Percentiles rank a stretch among this genome's conserved stretches.
These are phyloP conservation scores for Cladophialophora bantiana DNA, from an alignment of 2,329 filamentous ascomycete species.

Conservation along the genomic window DNA sequence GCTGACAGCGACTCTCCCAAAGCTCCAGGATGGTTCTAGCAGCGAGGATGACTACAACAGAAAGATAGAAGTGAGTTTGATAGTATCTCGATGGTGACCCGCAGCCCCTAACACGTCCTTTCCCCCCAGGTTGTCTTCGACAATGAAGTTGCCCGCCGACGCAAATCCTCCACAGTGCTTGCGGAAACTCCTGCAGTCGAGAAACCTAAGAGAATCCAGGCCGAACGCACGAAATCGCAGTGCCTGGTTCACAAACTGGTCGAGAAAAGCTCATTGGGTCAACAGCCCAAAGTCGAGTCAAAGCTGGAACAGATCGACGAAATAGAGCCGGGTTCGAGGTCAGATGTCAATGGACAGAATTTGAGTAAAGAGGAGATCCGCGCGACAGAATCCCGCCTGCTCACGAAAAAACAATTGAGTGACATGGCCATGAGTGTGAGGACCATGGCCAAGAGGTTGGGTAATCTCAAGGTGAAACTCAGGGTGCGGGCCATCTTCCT, in stretches of 20 bases:
- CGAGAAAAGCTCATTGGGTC: slow-evolving; percentile 45
- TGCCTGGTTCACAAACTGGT: slow-evolving; percentile 70
- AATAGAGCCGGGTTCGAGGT: slow-evolving; percentile 40
- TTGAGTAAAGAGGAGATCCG: slow-evolving; percentile 45
- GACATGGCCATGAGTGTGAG: slow-evolving; percentile 98
- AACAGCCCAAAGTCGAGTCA: slow-evolving; percentile 37
- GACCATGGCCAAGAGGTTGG: slow-evolving; percentile 84
- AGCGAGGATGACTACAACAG: slow-evolving; percentile 50
- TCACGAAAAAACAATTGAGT: slow-evolving; percentile 92
- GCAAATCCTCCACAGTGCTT: slow-evolving; percentile 66
- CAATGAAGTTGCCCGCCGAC: slow-evolving; percentile 59
- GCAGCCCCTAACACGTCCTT: not conserved
- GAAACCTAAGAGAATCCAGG: slow-evolving; percentile 48
- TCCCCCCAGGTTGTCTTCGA: slow-evolving; percentile 63
- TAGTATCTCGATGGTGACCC: not conserved
- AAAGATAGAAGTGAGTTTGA: slow-evolving; percentile 34
- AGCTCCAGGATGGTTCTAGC: slow-evolving; percentile 44
- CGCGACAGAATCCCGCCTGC: slow-evolving; percentile 70
- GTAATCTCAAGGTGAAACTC: slow-evolving; percentile 81
- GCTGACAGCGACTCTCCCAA: slow-evolving; percentile 11
- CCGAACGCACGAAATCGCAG: slow-evolving; percentile 55
- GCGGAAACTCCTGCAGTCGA: slow-evolving; percentile 30
- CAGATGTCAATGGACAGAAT: slow-evolving; percentile 22
- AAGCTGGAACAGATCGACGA: slow-evolving; percentile 38
- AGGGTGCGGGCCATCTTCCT: slow-evolving; percentile 84